These are phyloP conservation scores for Boletales sp. DNA, from an alignment of 768 basidiomycete species.

Conservation along the genomic window DNA sequence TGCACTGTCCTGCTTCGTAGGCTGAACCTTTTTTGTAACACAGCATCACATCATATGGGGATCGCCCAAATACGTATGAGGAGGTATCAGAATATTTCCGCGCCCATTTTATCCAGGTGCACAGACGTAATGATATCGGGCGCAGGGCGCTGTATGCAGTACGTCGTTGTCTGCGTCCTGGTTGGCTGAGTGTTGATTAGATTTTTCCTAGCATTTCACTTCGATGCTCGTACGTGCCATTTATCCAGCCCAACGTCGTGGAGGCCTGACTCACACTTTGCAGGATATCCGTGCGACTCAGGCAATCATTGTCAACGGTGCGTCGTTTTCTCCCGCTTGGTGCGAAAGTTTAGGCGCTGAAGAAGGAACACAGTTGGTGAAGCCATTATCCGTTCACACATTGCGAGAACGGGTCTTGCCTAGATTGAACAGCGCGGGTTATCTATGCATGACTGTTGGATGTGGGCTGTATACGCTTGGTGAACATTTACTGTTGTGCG, in stretches of 20 bases:
- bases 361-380: conserved; percentile 48
- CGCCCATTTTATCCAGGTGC: conserved; percentile 79
- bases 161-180: conserved; percentile 29
- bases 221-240: conserved; percentile 55
- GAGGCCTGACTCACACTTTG: not conserved
- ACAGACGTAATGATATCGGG: conserved; percentile 59
- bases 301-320: conserved; percentile 60
- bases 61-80: conserved; percentile 67
- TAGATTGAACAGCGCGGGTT: conserved; percentile 8
- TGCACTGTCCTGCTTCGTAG: not conserved
- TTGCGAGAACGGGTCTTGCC: conserved; percentile 48
- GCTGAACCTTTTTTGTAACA: not conserved
- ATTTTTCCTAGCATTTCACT: conserved; percentile 53
- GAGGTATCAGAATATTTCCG: conserved; percentile 75
- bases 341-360: conserved; percentile 2
- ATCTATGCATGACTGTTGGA: conserved; percentile 10
- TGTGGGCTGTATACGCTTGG: conserved; percentile 5
- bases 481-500: conserved; percentile 11
- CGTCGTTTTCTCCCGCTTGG: conserved; percentile 15
- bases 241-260: conserved; percentile 1
- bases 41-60: conserved; percentile 76
- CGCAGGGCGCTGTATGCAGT: conserved; percentile 63
- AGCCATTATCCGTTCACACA: conserved; percentile 64
- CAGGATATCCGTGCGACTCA: conserved; percentile 69
- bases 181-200: conserved; percentile 7